Evolutionary conservation across 257 asterid genomes (phyloP).

Genomic region (Cinchona pubescens): DNA sequence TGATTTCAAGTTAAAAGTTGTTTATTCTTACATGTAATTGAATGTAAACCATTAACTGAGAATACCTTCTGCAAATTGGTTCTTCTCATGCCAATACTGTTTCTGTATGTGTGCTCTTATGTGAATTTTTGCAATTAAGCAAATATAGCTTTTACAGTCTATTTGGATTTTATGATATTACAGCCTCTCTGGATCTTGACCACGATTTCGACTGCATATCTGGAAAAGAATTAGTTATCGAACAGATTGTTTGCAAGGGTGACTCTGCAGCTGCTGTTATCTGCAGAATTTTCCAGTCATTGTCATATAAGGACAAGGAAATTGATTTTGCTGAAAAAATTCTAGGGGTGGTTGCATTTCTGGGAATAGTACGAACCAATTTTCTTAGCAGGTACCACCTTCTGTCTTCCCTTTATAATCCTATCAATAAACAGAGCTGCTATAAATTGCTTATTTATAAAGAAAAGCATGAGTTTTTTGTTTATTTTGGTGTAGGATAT

Average conservation of each 20-base stretch:
- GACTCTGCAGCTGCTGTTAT: slow-evolving; percentile 50
- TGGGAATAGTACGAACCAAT: slow-evolving; percentile 46
- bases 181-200: slow-evolving; percentile 32
- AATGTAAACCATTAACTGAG: too few species aligned
- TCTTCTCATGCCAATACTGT: too few species aligned
- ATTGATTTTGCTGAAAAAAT: slow-evolving; percentile 22
- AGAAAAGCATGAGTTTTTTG: background rate
- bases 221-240: slow-evolving; percentile 21
- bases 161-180: too few species aligned
- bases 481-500: slow-evolving; percentile 33
- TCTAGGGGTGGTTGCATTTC: slow-evolving; percentile 62
- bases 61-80: too few species aligned
- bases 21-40: too few species aligned
- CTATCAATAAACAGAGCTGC: background rate
- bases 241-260: slow-evolving; percentile 30
- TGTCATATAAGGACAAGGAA: slow-evolving; percentile 11
- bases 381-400: slow-evolving; percentile 56
- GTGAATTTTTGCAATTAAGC: too few species aligned
- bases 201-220: slow-evolving; percentile 7
- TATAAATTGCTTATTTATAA: background rate
- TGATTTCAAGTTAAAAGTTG: too few species aligned
- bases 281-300: slow-evolving; percentile 31
- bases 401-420: background rate
- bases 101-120: too few species aligned
- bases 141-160: too few species aligned